Conservation (phyloP, 768 basidiomycete species). For the Mycena rebaudengoi region DNA sequence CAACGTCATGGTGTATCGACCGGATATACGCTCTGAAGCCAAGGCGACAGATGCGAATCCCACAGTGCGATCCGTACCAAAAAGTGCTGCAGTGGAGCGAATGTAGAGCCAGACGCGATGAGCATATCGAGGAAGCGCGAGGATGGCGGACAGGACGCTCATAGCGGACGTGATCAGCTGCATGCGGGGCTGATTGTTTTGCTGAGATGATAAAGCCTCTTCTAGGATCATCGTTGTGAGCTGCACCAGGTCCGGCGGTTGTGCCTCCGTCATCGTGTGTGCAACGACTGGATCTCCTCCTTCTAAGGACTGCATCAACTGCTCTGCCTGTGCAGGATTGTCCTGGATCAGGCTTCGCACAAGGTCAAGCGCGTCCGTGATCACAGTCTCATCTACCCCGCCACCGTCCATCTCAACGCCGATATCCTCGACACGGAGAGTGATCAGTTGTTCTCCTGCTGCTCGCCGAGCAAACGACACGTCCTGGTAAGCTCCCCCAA, state of each 20-base stretch:
- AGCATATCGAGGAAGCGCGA: slow-evolving; percentile 79
- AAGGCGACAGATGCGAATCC: slow-evolving; percentile 74
- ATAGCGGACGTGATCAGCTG: slow-evolving; percentile 82
- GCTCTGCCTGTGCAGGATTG: slow-evolving; percentile 68
- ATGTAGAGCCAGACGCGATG: slow-evolving; percentile 90
- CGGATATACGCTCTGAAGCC: slow-evolving; percentile 72
- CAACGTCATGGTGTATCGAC: slow-evolving; percentile 84
- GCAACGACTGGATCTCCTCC: slow-evolving; percentile 60
- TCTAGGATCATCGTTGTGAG: slow-evolving; percentile 84
- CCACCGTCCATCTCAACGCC: slow-evolving; percentile 73
- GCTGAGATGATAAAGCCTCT: slow-evolving; percentile 66
- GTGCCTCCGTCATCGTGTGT: slow-evolving; percentile 59
- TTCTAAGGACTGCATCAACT: slow-evolving; percentile 75
- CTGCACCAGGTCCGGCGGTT: slow-evolving; percentile 78
- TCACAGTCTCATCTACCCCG: slow-evolving; percentile 65
- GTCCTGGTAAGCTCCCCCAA: slow-evolving; percentile 56
- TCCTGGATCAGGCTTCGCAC: slow-evolving; percentile 80
- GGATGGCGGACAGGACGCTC: slow-evolving; percentile 80
- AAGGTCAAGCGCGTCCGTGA: slow-evolving; percentile 82
- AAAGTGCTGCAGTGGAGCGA: slow-evolving; percentile 79
- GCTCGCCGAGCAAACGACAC: slow-evolving; percentile 60
- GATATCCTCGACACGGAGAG: slow-evolving; percentile 69
- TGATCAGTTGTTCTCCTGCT: slow-evolving; percentile 41
- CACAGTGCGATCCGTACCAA: slow-evolving; percentile 66
- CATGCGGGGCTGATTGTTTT: slow-evolving; percentile 53